Evolutionary conservation across 805 yeast genomes (phyloP).

Genomic region (Tetrapisispora phaffii): DNA sequence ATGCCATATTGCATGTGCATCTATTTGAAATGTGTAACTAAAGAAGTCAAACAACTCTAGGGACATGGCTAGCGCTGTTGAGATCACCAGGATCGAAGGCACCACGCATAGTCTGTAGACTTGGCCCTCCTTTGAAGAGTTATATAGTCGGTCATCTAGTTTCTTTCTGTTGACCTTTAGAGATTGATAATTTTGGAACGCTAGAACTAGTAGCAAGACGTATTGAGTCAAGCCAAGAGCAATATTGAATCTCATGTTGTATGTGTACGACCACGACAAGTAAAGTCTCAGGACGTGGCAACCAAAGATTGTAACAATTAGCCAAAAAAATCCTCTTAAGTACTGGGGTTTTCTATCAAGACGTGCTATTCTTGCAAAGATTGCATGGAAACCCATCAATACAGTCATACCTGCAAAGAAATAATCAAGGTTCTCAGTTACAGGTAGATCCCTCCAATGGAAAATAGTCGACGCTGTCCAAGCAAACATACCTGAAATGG

Average conservation of each 20-base stretch:
- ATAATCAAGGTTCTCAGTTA: slow-evolving; percentile 83
- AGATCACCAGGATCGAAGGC: slow-evolving; percentile 43
- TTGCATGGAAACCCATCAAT: slow-evolving; percentile 63
- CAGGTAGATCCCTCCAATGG: slow-evolving; percentile 71
- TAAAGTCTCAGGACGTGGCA: slow-evolving; percentile 58
- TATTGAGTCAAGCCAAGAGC: slow-evolving; percentile 71
- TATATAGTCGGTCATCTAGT: slow-evolving; percentile 4
- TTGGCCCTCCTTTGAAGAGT: slow-evolving; percentile 1
- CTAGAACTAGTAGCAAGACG: slow-evolving; percentile 28
- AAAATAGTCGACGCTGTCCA: slow-evolving; percentile 83
- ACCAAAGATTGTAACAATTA: slow-evolving; percentile 43
- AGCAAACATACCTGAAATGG: slow-evolving; percentile 66
- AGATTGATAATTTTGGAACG: slow-evolving; percentile 26
- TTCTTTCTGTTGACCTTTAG: slow-evolving; percentile 5
- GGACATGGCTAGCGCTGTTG: slow-evolving; percentile 68
- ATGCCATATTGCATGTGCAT: slow-evolving; percentile 95
- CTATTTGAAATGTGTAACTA: slow-evolving; percentile 57
- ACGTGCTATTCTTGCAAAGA: slow-evolving; percentile 49
- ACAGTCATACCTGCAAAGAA: slow-evolving; percentile 90
- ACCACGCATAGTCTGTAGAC: slow-evolving; percentile 27
- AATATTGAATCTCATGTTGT: slow-evolving; percentile 88
- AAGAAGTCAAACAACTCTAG: slow-evolving; percentile 87
- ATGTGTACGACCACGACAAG: slow-evolving; percentile 79
- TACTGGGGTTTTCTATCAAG: slow-evolving; percentile 36
- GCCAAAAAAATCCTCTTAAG: slow-evolving; percentile 31